Percentiles rank a stretch among this genome's conserved stretches.
Evolutionary conservation across 495 filamentous ascomycete genomes (phyloP).

Genomic region (Hypoxylon lienhwacheense): DNA sequence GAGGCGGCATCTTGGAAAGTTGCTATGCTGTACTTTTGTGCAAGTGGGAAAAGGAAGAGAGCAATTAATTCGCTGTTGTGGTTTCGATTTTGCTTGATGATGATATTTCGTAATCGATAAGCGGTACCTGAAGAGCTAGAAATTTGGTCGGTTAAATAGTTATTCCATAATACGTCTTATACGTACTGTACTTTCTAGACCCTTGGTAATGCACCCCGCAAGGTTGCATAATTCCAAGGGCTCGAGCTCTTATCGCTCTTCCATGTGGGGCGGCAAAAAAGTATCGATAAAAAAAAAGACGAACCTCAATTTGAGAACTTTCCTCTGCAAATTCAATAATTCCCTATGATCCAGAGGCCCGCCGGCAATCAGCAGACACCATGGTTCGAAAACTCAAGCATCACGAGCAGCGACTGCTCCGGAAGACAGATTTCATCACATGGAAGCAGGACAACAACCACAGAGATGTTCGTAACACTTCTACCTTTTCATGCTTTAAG

Average conservation of each 20-base stretch:
- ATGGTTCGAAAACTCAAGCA: constrained; percentile 94
- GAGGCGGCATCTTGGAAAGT: constrained; percentile 36
- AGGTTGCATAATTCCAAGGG: constrained; percentile 8
- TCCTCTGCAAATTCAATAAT: constrained; percentile 1
- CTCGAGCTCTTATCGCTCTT: constrained; percentile 26
- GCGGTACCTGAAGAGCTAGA: background rate
- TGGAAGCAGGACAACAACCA: constrained; percentile 88
- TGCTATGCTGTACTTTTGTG: too few relatives aligned
- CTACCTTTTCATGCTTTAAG: background rate
- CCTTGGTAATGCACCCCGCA: constrained; percentile 10
- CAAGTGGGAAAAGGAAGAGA: too few relatives aligned
- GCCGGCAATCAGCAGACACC: background rate
- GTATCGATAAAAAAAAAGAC: constrained; percentile 26
- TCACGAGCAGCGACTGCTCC: constrained; percentile 77
- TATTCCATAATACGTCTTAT: too few relatives aligned
- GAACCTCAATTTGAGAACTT: constrained; percentile 14
- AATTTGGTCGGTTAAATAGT: constrained; percentile 25
- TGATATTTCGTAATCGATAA: background rate
- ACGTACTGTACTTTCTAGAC: too few relatives aligned
- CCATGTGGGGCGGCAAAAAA: constrained; percentile 8
- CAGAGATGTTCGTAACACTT: constrained; percentile 56
- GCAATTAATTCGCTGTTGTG: too few relatives aligned
- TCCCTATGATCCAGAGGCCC: background rate
- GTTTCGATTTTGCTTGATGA: too few relatives aligned
- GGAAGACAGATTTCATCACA: constrained; percentile 93